Conservation (phyloP, 768 basidiomycete genomes). For the Chiua virens region DNA sequence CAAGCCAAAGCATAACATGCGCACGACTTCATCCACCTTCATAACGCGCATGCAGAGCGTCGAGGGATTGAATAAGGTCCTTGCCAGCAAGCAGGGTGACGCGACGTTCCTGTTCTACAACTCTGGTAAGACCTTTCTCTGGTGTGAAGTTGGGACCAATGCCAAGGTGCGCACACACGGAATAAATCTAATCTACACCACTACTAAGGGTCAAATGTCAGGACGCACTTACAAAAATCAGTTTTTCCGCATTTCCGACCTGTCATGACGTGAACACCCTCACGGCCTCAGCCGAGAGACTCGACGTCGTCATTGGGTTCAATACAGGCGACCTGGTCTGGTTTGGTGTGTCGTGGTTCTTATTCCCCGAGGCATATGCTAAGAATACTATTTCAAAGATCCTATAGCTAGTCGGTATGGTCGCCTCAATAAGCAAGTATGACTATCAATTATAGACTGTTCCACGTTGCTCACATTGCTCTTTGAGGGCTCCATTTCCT, state of each 20-base stretch:
- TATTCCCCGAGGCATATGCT: slow-evolving; percentile 5
- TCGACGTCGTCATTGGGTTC: slow-evolving; percentile 93
- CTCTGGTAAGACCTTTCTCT: slow-evolving; percentile 76
- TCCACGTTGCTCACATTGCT: slow-evolving; percentile 8
- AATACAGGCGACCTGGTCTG: slow-evolving; percentile 93
- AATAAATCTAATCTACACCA: background rate
- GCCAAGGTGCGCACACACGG: slow-evolving; percentile 57
- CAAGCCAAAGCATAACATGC: slow-evolving; percentile 88
- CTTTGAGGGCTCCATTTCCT: slow-evolving; percentile 69
- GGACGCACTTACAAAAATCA: slow-evolving; percentile 86
- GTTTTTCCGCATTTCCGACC: slow-evolving; percentile 85
- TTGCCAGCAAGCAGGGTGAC: slow-evolving; percentile 83
- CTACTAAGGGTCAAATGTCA: slow-evolving; percentile 32
- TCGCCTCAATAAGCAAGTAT: slow-evolving; percentile 85
- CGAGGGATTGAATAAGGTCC: slow-evolving; percentile 70
- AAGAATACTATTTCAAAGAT: slow-evolving; percentile 43
- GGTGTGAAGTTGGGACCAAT: slow-evolving; percentile 85
- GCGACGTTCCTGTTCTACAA: slow-evolving; percentile 87
- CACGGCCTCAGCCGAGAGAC: slow-evolving; percentile 73
- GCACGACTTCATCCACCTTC: slow-evolving; percentile 90
- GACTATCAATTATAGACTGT: slow-evolving; percentile 8
- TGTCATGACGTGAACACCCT: slow-evolving; percentile 85
- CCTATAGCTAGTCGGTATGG: slow-evolving; percentile 77
- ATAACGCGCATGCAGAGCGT: slow-evolving; percentile 81
- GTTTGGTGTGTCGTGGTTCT: slow-evolving; percentile 63